Percentiles rank a stretch among this genome's conserved stretches.
Conservation (phyloP, 352 stramenopile species). For the Phytophthora melonis region DNA sequence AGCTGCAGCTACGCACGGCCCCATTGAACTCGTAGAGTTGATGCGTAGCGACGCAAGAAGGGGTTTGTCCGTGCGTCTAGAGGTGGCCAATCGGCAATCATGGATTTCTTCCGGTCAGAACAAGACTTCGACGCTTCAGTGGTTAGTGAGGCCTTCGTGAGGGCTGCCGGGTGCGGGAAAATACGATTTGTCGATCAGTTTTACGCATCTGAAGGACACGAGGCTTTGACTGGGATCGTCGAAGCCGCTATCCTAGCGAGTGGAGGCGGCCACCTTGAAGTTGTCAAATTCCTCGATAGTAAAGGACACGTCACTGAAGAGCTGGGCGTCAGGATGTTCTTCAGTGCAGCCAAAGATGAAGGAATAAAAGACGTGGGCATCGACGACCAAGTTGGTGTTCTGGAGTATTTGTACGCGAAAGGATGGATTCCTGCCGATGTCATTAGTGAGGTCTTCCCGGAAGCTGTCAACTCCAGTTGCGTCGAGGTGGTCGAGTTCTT, state of each 20-base stretch:
- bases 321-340: background rate
- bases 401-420: slow-evolving; percentile 5
- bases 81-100: background rate
- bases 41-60: background rate
- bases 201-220: background rate
- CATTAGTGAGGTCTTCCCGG: background rate
- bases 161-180: background rate
- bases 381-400: slow-evolving; percentile 6
- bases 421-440: background rate
- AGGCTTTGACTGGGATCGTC: background rate
- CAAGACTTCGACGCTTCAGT: background rate
- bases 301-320: background rate
- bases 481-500: slow-evolving; percentile 9
- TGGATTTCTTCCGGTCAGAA: slow-evolving; percentile 1
- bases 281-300: background rate
- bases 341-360: background rate
- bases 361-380: background rate
- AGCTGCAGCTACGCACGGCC: background rate
- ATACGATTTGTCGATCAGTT: background rate
- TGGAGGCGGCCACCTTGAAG: slow-evolving; percentile 5
- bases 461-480: background rate
- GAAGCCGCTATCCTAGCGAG: background rate
- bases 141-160: background rate
- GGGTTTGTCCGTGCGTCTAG: background rate
- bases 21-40: slow-evolving; percentile 3